Evolutionary conservation across 139 green algal genomes (phyloP), one percentile per base, ranked within the genome.

Genomic region (Chlorokybus atmophyticus): DNA sequence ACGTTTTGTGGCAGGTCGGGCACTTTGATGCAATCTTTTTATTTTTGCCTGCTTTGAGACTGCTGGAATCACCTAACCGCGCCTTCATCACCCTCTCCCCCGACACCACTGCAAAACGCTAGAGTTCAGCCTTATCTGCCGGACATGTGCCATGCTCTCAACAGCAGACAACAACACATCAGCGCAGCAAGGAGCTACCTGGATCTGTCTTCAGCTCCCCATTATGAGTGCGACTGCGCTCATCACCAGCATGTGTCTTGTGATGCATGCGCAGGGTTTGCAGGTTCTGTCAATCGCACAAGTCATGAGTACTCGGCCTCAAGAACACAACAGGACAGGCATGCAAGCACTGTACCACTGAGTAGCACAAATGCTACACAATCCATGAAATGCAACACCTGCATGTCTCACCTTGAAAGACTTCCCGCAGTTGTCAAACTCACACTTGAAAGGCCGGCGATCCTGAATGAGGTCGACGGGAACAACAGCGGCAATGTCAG

Each of bases 21-120:
- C 61, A 70, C n/a, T 17, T 44, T 44, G 55, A 63, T 19, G 60
- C 54, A 67, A 68, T 68, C 42, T 68, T 68, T 24, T 68, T 68
- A 27, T 68, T 68, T n/a, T 56, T 38, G 24, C 60, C 60, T 17
- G 60, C 60, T 55, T 31, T 62, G 17, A n/a, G n/a, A n/a, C n/a
- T n/a, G n/a, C n/a, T n/a, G n/a, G n/a, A n/a, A n/a, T n/a, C n/a
- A n/a, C n/a, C n/a, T n/a, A n/a, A n/a, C n/a, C n/a, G n/a, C n/a
- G n/a, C n/a, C n/a, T n/a, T n/a, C n/a, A n/a, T n/a, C n/a, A n/a
- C n/a, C n/a, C n/a, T 30, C 32, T 17, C 14, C 14, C 38, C 17
- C 38, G 14, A 17, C 38, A 47, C 14, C 38, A 47, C 14, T 47
- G 38, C 38, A 21, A 47, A 17, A 21, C 17, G 38, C 14, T 21